Percentiles rank a stretch among this genome's conserved stretches.
phyloP scores from a whole-genome alignment of 805 yeast genomes.

The Cyberlindnera petersonii region DNA sequence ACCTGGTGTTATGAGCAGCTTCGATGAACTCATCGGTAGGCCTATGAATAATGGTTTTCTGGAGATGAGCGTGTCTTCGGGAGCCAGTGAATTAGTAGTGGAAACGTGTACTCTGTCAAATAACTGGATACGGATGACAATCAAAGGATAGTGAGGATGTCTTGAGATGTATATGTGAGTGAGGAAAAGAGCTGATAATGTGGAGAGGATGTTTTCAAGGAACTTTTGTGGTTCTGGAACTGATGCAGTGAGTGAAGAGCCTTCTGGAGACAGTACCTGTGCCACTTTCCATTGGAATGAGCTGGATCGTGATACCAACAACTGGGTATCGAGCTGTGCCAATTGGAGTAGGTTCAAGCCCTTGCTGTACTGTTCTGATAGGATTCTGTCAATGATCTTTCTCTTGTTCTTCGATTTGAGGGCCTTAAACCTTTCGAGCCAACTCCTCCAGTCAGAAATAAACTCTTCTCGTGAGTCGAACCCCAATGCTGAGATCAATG shows the following conservation, averaged over 20 bases:
- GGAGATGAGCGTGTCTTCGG: constrained; percentile 34
- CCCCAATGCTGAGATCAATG: constrained; percentile 9
- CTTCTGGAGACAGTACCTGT: constrained; percentile 25
- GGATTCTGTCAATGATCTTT: constrained; percentile 21
- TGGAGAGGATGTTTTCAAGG: constrained; percentile 42
- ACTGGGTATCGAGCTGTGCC: constrained; percentile 67
- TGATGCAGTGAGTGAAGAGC: constrained; percentile 29
- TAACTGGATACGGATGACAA: constrained; percentile 62
- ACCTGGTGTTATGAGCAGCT: constrained; percentile 26
- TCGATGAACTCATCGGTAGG: constrained; percentile 63
- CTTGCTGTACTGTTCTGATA: constrained; percentile 40
- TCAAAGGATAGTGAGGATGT: constrained; percentile 59
- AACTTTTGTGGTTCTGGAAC: constrained; percentile 47
- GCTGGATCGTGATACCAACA: constrained; percentile 55
- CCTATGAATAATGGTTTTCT: constrained; percentile 63
- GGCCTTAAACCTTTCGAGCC: constrained; percentile 9
- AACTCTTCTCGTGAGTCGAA: constrained; percentile 8
- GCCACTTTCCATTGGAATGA: constrained; percentile 32
- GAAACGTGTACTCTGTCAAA: constrained; percentile 43
- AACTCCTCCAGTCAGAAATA: constrained; percentile 8
- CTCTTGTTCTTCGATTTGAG: constrained; percentile 11
- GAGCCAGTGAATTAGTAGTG: constrained; percentile 31
- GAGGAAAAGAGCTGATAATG: constrained; percentile 48
- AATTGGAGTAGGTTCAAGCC: constrained; percentile 63
- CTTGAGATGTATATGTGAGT: constrained; percentile 64